These are phyloP conservation scores for Ophiostoma tasmaniense DNA, from an alignment of 2,329 filamentous ascomycete species.

Conservation along the genomic window DNA sequence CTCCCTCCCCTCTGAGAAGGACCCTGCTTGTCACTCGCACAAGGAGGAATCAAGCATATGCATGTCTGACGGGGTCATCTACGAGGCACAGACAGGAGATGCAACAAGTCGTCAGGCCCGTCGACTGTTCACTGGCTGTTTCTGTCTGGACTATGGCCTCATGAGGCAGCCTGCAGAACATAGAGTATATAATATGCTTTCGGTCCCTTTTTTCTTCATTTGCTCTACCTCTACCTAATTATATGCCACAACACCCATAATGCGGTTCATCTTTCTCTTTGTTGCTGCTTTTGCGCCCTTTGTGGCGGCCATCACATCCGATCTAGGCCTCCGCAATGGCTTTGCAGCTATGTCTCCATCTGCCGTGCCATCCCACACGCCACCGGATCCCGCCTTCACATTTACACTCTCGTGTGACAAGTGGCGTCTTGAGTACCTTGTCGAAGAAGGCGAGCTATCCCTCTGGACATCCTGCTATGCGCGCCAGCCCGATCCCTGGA, in stretches of 20 bases:
- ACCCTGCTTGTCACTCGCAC: not conserved
- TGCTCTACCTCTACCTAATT: too few relatives aligned
- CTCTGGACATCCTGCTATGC: slow-evolving; percentile 4
- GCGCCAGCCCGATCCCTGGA: not conserved
- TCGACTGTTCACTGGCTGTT: not conserved
- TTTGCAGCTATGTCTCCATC: not conserved
- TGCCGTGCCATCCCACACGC: not conserved
- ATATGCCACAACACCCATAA: not conserved
- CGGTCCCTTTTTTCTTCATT: not conserved
- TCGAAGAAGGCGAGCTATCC: not conserved
- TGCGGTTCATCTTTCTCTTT: not conserved
- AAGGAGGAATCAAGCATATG: not conserved
- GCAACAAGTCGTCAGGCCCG: not conserved
- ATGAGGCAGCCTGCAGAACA: not conserved
- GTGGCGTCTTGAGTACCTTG: slow-evolving; percentile 10
- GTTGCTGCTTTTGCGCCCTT: not conserved
- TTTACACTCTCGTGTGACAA: slow-evolving; percentile 11
- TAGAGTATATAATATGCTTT: not conserved
- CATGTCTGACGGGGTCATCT: not conserved
- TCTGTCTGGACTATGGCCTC: not conserved
- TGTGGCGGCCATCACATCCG: not conserved
- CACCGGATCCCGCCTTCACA: slow-evolving; percentile 12
- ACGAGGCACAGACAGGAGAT: not conserved
- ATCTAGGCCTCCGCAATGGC: not conserved
- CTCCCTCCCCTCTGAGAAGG: not conserved